Base-by-base conservation (phyloP, 2,329 filamentous ascomycete species). In the Mariannaea sp. region DNA sequence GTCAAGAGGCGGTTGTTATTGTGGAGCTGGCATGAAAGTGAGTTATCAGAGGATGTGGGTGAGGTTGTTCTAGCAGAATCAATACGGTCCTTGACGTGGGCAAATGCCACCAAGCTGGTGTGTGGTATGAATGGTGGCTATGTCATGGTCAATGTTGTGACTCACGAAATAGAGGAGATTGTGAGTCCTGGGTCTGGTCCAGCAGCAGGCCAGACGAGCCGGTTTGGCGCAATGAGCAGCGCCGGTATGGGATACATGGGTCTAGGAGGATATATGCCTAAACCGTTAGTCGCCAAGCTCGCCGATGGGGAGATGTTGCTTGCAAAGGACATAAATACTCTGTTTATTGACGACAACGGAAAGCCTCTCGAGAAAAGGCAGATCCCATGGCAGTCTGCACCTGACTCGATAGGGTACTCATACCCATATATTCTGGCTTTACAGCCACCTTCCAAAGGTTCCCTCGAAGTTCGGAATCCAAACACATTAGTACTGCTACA, bases 201-300 rank as follows among this genome's bases (percentile, higher is more conserved):
- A 9, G 79, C 84, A 1, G 77, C 79, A 1, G 77, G 78, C 2
- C 86, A 89, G 60, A 84, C 82, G 2, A 86, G 85, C 49, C 83
- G 92, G 30, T 93, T 97, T 61, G 91, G 91, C 5, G 89, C 90
- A 2, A 87, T 93, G 57, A 89, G 88, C 55, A 89, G 87, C 49
- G 89, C 88, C 7, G 90, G 91, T 41, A 97, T 97, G 91, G 92
- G 92, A 38, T 97, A 97, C 68, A 96, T 97, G 83, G 93, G 93
- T 1, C 86, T 97, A 69, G 92, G 90, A 43, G 89, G 90, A 35
- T 94, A 92, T 77, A 90, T 93, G 50, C 93, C 94, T 2, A 95
- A 90, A 67, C 95, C 94, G 6, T 80, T 99, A 64, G 90, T 90
- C 5, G 87, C 92, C 5, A 88, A 88, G 62, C 79, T 99, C 10